Base-by-base conservation (phyloP, 139 green algal genomes). In the Cymbomonas tetramitiformis region DNA sequence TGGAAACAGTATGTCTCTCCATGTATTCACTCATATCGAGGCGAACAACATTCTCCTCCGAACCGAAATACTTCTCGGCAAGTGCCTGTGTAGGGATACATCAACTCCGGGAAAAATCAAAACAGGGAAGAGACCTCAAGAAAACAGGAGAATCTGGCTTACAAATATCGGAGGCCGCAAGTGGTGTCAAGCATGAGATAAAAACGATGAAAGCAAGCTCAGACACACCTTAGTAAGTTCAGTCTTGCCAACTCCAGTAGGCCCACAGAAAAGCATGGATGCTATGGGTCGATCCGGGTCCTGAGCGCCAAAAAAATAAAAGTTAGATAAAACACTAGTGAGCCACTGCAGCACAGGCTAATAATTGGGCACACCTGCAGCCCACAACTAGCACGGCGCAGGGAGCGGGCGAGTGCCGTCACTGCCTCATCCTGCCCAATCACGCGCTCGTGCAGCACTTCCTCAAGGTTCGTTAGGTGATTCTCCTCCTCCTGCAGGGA, bases 181-280 rank as follows among this genome's bases (percentile, higher is more conserved):
- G 15, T 44, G 15, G 36, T 44, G 36, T 15, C 15, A 44, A 15
- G 15, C 15, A 44, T 15, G 15, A 15, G 15, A 15, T 19, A 15
- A 44, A 15, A 15, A 7, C 1, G 2, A 24, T 4, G 0, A 8
- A 2, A 44, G 36, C 15, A n/a, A n/a, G n/a, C n/a, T n/a, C 44
- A 26, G 10, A 18, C 26, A 18, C 18, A 26, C 18, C 40, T 51
- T 62, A 10, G 54, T 62, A 28, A 92, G 72, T 72, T 93, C 81
- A 0, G 83, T 92, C 70, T 92, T 92, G 68, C 83, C 83, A 9
- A 92, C 83, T 9, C 83, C 83, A 3, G 83, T 90, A 38, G 83
- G 83, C 0, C 83, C 83, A 28, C 32, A 68, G 51, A 92, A 90
- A 25, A 92, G 58, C 49, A 92, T 72, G 30, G 62, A 65, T 1